Conservation (phyloP, 2,329 filamentous ascomycete species). For the Podosphaera fusca region DNA sequence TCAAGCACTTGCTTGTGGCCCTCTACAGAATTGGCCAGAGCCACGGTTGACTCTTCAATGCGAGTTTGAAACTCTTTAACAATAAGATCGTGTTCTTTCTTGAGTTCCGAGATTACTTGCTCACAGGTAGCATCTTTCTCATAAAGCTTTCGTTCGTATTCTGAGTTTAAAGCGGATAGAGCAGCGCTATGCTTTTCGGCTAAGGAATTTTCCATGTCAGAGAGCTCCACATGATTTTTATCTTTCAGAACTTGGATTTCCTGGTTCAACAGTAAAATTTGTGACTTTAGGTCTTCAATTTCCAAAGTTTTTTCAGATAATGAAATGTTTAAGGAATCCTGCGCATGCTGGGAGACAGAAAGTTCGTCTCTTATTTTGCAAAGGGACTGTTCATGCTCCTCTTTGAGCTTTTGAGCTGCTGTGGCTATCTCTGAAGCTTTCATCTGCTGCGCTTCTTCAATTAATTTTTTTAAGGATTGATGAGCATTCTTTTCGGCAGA, state of each 20-base stretch:
- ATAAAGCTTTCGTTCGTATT: neutral
- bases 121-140: slow-evolving; percentile 19
- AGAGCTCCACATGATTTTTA: slow-evolving; percentile 20
- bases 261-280: slow-evolving; percentile 19
- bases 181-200: slow-evolving; percentile 26
- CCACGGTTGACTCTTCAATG: slow-evolving; percentile 27
- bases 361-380: slow-evolving; percentile 19
- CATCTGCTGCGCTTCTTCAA: slow-evolving; percentile 13
- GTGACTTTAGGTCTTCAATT: slow-evolving; percentile 13
- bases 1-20: slow-evolving; percentile 23
- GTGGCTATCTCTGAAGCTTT: slow-evolving; percentile 20
- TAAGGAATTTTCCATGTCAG: slow-evolving; percentile 26
- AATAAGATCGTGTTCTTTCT: slow-evolving; percentile 23
- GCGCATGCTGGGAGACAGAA: slow-evolving; percentile 25
- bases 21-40: slow-evolving; percentile 23
- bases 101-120: slow-evolving; percentile 20
- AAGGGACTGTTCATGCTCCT: slow-evolving; percentile 16
- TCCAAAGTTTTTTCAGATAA: slow-evolving; percentile 17
- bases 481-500: slow-evolving; percentile 7
- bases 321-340: slow-evolving; percentile 14
- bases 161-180: slow-evolving; percentile 26
- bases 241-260: slow-evolving; percentile 11
- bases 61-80: slow-evolving; percentile 28
- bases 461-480: slow-evolving; percentile 12
- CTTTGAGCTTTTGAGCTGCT: slow-evolving; percentile 19